Evolutionary conservation across 192 early-diverging fungal genomes (phyloP).

Genomic region (Coemansia sp.): DNA sequence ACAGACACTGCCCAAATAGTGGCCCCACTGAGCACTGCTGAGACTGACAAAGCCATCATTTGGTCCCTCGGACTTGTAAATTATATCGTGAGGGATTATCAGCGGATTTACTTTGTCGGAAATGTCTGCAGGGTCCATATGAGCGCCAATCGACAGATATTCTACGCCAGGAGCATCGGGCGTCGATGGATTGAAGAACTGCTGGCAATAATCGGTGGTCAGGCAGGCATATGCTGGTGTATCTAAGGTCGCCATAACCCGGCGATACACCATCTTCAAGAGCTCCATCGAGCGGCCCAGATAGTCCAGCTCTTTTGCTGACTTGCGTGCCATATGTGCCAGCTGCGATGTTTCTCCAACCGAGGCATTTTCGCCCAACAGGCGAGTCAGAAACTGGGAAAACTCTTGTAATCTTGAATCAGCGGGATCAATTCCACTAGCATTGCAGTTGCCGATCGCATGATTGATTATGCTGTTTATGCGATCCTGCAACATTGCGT

Average conservation of each 20-base stretch:
- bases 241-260: conserved; percentile 73
- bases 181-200: conserved; percentile 85
- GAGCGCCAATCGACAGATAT: conserved; percentile 81
- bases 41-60: conserved; percentile 93
- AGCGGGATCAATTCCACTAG: conserved; percentile 22
- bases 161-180: conserved; percentile 71
- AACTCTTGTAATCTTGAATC: conserved; percentile 37
- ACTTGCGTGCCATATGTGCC: conserved; percentile 18
- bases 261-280: conserved; percentile 47
- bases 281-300: conserved; percentile 28
- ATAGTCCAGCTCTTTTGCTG: conserved; percentile 26
- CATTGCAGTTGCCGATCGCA: conserved; percentile 16
- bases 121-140: conserved; percentile 64
- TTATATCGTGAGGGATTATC: conserved; percentile 74
- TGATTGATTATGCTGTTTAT: conserved; percentile 34
- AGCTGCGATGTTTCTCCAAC: conserved; percentile 36
- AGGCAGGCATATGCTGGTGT: conserved; percentile 90
- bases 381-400: conserved; percentile 41
- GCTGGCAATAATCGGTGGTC: conserved; percentile 79
- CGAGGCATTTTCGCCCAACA: conserved; percentile 43
- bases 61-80: conserved; percentile 73
- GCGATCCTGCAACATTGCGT: conserved; percentile 24
- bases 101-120: conserved; percentile 66
- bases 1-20: conserved; percentile 74
- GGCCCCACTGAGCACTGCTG: conserved; percentile 82